Evolutionary conservation across 805 yeast genomes (phyloP).

Genomic region (Grigorovia humatica): DNA sequence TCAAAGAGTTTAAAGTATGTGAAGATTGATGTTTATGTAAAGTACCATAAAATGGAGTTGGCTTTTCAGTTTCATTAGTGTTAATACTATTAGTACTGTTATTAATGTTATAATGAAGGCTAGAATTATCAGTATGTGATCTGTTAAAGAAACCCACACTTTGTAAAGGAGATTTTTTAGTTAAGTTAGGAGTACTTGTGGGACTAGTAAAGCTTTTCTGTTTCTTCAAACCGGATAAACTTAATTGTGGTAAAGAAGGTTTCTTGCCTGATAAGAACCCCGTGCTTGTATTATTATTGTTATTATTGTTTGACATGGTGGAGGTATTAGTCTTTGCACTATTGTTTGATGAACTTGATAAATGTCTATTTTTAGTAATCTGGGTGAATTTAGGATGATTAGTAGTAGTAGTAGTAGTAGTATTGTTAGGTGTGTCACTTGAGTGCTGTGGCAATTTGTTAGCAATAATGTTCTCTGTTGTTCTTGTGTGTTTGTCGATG

Average conservation of each 20-base stretch:
- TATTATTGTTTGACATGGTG: constrained; percentile 2
- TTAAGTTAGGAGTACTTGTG: constrained; percentile 11
- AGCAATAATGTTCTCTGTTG: too few species aligned
- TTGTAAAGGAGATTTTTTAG: constrained; percentile 26
- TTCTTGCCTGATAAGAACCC: constrained; percentile 16
- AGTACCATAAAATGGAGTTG: not conserved
- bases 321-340: not conserved
- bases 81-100: not conserved
- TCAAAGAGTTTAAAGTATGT: constrained; percentile 4
- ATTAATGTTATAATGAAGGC: constrained; percentile 2
- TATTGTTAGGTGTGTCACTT: not conserved
- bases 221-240: constrained; percentile 19
- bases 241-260: constrained; percentile 25
- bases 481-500: not conserved
- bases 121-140: constrained; percentile 18
- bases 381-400: constrained; percentile 1
- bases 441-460: not conserved
- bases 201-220: constrained; percentile 16
- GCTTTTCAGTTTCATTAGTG: not conserved
- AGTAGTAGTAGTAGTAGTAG: constrained; percentile 3
- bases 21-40: constrained; percentile 1
- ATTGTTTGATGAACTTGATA: not conserved
- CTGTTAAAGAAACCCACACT: constrained; percentile 25
- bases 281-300: constrained; percentile 3
- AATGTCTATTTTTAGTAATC: not conserved